Percentiles rank a stretch among this genome's conserved stretches.
Conservation (phyloP, 2,329 filamentous ascomycete species). For the Nothophaeocryptopus gaeumannii region DNA sequence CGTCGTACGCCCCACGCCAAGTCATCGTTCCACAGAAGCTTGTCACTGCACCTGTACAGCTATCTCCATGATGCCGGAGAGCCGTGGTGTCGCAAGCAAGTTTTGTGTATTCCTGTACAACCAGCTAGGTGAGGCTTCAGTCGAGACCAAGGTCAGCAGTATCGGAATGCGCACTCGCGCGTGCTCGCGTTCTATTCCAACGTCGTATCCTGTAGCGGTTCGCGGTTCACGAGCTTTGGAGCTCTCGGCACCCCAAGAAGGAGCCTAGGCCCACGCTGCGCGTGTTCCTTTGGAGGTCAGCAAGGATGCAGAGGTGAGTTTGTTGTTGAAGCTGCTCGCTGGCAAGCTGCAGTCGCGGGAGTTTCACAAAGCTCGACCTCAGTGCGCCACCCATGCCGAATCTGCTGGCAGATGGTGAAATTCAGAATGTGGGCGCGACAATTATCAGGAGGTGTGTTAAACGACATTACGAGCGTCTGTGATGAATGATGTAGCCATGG, state of each 20-base stretch:
- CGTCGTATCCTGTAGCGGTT: not conserved
- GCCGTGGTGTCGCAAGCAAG: no score
- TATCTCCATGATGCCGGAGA: not conserved
- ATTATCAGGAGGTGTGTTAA: no score
- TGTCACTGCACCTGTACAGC: not conserved
- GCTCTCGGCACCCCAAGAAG: no score
- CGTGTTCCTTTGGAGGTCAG: constrained; percentile 2
- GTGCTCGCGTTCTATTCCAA: no score
- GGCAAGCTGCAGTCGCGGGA: constrained; percentile 1
- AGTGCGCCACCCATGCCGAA: no score
- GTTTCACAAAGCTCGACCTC: not conserved
- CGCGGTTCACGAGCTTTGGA: not conserved
- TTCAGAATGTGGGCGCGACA: no score
- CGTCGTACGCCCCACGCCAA: not conserved
- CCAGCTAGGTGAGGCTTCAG: no score
- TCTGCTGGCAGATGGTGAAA: no score
- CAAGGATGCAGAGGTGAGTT: constrained; percentile 1
- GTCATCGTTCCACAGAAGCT: not conserved
- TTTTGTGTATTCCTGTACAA: no score
- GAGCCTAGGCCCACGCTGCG: constrained; percentile 2
- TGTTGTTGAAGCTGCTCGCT: not conserved
- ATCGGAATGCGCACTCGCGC: no score
- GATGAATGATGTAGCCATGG: not conserved
- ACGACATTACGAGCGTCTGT: no score
- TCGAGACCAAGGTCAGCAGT: no score